A percentile compares a stretch with the other conserved stretches of the same genome.
Conservation (phyloP, 257 asterid species). For the Petunia secreta region DNA sequence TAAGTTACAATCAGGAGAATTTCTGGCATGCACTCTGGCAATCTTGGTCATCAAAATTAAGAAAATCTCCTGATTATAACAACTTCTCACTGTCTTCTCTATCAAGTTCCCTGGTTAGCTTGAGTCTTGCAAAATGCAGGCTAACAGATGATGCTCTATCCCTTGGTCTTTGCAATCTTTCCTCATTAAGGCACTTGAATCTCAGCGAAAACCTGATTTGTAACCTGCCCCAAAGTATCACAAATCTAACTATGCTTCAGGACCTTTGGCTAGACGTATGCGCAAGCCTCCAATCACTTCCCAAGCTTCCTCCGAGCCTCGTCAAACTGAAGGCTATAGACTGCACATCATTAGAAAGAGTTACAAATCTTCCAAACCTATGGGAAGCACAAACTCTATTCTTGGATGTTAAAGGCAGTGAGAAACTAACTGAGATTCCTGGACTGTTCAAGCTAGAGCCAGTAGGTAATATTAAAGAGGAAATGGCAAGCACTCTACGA, state of each 20-base stretch:
- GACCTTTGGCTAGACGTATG: conserved; percentile 28
- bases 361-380: conserved; percentile 26
- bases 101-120: conserved; percentile 30
- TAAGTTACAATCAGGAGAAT: background rate
- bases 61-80: background rate
- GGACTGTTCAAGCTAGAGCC: conserved; percentile 28
- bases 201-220: conserved; percentile 25
- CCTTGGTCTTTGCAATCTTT: conserved; percentile 18
- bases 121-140: conserved; percentile 31
- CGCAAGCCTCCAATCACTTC: conserved; percentile 26
- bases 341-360: conserved; percentile 25
- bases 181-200: conserved; percentile 21
- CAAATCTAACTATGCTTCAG: conserved; percentile 27
- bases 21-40: conserved; percentile 17
- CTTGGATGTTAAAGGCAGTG: conserved; percentile 18
- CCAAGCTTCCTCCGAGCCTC: conserved; percentile 27
- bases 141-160: conserved; percentile 28
- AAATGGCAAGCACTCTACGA: conserved; percentile 18
- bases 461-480: background rate
- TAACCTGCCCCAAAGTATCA: conserved; percentile 21
- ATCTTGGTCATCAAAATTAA: conserved; percentile 23
- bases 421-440: conserved; percentile 28
- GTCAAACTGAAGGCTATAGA: conserved; percentile 21
- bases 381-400: background rate
- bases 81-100: conserved; percentile 21